Evolutionary conservation across 495 filamentous ascomycete genomes (phyloP), one percentile per base, ranked within the genome.

Genomic region (Xylaria telfairii): DNA sequence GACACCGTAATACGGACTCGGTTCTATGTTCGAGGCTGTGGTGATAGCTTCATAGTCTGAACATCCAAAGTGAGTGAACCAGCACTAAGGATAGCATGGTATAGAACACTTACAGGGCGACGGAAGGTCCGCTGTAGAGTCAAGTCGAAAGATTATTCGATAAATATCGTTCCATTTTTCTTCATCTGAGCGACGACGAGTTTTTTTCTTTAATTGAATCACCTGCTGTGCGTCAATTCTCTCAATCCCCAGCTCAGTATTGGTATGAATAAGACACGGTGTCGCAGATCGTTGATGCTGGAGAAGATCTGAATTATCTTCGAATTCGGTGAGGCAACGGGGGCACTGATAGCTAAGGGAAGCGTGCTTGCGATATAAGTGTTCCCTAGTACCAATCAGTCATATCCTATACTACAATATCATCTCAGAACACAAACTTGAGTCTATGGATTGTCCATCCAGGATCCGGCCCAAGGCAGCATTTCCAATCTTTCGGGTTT

Each of bases 401-500:
- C 51, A 17, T 54, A 13, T 17, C 4, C 19, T 4, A 19, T 19
- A 39, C 4, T 32, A 6, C 6, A 32, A 15, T 32, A 21, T 41
- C 12, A 15, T 41, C 19, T 4, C 21, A 24, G 2, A 32, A 32
- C 12, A 61, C 57, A 39, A 41, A 61, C 39, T 63, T 63, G 17
- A 63, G 12, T 46, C 60, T 21, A 13, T 41, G 41, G 21, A 63
- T 63, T n/a, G 17, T 59, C 56, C 56, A 59, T 44, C 60, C 37
- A 13, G 60, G 60, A 4, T 21, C 39, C 2, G 56, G 32, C 19
- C 56, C 60, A 30, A 63, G 37, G 4, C 60, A 63, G 39, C 41
- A 42, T 63, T 63, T 63, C 60, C 60, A 63, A 13, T 63, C 41
- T 63, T 63, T 41, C 17, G 60, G 28, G 17, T 4, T 63, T 26